Conservation (phyloP, 305 asterid species). For the Fraxinus sp. region DNA sequence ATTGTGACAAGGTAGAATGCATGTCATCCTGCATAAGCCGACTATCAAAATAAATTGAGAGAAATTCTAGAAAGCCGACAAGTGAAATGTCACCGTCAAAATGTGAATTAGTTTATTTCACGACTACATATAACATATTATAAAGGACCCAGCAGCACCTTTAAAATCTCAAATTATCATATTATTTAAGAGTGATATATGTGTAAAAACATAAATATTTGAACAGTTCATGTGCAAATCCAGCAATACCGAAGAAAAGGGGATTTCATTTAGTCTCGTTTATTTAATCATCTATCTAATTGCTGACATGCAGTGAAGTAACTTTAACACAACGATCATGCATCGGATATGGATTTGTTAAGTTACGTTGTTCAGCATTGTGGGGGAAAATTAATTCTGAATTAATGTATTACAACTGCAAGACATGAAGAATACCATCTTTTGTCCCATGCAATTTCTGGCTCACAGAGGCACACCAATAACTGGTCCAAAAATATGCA, state of each 20-base stretch:
- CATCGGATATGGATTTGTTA: not conserved
- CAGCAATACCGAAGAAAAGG: not conserved
- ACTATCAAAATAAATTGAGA: slow-evolving; percentile 24
- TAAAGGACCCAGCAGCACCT: not conserved
- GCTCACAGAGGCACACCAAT: not conserved
- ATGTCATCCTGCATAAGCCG: slow-evolving; percentile 62
- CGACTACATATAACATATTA: not conserved
- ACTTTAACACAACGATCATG: not conserved
- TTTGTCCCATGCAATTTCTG: not conserved
- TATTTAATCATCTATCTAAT: not conserved
- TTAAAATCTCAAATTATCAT: not conserved
- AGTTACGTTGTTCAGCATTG: not conserved
- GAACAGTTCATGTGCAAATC: not conserved
- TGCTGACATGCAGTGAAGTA: not conserved
- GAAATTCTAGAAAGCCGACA: slow-evolving; percentile 17
- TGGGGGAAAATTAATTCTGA: not conserved
- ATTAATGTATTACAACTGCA: not conserved
- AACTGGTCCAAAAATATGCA: not conserved
- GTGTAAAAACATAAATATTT: not conserved
- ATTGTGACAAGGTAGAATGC: slow-evolving; percentile 50
- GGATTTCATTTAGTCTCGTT: not conserved
- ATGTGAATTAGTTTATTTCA: slow-evolving; percentile 14
- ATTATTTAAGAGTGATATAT: not conserved
- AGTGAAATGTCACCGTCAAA: slow-evolving; percentile 12
- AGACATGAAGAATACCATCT: not conserved